These are phyloP conservation scores for Coprinellus micaceus DNA, from an alignment of 768 basidiomycete genomes.

Conservation along the genomic window DNA sequence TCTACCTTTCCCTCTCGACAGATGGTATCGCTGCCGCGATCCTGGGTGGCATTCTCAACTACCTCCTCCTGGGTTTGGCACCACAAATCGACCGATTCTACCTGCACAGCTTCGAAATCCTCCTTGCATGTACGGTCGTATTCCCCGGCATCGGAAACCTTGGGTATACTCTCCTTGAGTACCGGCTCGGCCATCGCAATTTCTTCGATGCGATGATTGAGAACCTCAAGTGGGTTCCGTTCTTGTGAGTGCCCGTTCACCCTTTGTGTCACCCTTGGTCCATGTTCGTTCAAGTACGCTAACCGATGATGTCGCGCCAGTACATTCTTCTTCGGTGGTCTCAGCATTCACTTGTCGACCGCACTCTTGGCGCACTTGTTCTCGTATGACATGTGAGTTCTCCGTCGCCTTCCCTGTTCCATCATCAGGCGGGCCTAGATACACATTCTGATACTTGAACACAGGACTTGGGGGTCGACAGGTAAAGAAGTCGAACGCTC, in stretches of 20 bases:
- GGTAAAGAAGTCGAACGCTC: slow-evolving; percentile 82
- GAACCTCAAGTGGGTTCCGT: slow-evolving; percentile 64
- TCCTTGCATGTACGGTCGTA: slow-evolving; percentile 73
- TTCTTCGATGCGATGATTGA: slow-evolving; percentile 48
- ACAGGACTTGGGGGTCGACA: slow-evolving; percentile 54
- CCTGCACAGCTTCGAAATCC: slow-evolving; percentile 77
- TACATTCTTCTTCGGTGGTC: slow-evolving; percentile 73
- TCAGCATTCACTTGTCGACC: slow-evolving; percentile 68
- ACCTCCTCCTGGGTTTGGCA: slow-evolving; percentile 67
- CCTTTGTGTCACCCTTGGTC: background rate
- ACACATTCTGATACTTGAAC: slow-evolving; percentile 2
- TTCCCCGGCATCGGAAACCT: slow-evolving; percentile 75
- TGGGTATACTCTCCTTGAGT: slow-evolving; percentile 71
- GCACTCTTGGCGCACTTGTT: slow-evolving; percentile 67
- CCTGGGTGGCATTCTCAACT: slow-evolving; percentile 66
- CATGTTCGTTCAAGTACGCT: background rate
- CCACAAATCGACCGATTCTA: slow-evolving; percentile 71
- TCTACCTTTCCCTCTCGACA: slow-evolving; percentile 15
- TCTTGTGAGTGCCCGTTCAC: slow-evolving; percentile 53
- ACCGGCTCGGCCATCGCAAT: slow-evolving; percentile 63
- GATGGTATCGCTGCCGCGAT: slow-evolving; percentile 68
- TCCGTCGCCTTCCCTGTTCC: background rate
- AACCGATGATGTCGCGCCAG: slow-evolving; percentile 26
- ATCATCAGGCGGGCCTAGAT: background rate
- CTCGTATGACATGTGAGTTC: slow-evolving; percentile 54